phyloP scores from a whole-genome alignment of 2,329 filamentous ascomycete species.

The Pseudocercospora vitis region DNA sequence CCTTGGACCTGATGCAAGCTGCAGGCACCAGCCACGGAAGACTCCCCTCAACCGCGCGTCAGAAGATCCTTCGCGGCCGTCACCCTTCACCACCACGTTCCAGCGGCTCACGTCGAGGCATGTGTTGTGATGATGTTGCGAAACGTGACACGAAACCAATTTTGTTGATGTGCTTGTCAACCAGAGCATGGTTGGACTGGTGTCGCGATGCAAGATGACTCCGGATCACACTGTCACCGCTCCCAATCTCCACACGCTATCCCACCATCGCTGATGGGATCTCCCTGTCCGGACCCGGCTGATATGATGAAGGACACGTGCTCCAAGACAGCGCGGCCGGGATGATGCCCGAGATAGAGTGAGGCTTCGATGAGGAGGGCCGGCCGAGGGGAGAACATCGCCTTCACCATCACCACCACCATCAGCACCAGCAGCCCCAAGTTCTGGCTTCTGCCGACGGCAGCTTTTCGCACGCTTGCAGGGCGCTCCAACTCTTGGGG shows the following conservation, averaged over 20 bases:
- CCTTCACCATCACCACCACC: not conserved
- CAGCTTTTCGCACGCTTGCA: not conserved
- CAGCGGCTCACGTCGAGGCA: not conserved
- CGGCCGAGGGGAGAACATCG: too few relatives aligned
- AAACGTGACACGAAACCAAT: not conserved
- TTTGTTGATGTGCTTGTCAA: too few relatives aligned
- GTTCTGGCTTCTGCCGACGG: not conserved
- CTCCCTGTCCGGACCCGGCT: not conserved
- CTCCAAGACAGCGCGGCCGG: not conserved
- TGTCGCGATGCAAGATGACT: slow-evolving; percentile 4
- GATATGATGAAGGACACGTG: slow-evolving; percentile 4
- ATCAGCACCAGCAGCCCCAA: not conserved
- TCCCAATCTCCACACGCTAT: slow-evolving; percentile 9
- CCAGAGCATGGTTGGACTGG: slow-evolving; percentile 8
- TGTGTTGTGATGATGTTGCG: too few relatives aligned
- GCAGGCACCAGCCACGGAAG: not conserved
- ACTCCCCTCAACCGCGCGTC: not conserved
- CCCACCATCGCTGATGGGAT: slow-evolving; percentile 2
- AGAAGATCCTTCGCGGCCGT: slow-evolving; percentile 1
- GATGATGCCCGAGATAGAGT: not conserved
- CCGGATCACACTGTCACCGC: slow-evolving; percentile 5
- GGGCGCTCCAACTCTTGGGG: slow-evolving; percentile 5
- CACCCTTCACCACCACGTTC: not conserved
- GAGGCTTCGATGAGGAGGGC: not conserved
- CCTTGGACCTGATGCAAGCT: not conserved